A percentile compares a stretch with the other conserved stretches of the same genome.
Conservation (phyloP, 108 stramenopile species). For the Aurantiochytrium sp. region DNA sequence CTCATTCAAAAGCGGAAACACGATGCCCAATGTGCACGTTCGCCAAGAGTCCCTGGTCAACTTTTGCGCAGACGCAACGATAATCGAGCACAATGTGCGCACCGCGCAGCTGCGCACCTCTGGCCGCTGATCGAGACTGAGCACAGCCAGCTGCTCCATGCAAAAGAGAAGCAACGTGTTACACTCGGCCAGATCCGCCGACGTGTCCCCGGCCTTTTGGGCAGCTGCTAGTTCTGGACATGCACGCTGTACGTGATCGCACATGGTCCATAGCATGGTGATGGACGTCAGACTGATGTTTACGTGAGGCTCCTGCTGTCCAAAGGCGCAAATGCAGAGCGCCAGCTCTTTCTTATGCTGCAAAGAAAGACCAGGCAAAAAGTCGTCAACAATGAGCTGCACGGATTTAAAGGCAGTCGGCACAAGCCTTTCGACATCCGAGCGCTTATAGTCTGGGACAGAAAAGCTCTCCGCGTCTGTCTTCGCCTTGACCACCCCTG, state of each 20-base stretch:
- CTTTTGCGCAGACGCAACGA: neutral
- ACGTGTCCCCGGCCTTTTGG: neutral
- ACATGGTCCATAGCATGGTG: slow-evolving; percentile 3
- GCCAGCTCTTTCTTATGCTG: neutral
- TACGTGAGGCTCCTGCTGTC: neutral
- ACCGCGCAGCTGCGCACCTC: slow-evolving; percentile 18
- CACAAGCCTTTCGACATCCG: neutral
- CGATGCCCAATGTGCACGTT: neutral
- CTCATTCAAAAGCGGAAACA: neutral
- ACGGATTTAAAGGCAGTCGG: neutral
- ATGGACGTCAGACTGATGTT: slow-evolving; percentile 15
- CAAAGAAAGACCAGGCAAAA: neutral
- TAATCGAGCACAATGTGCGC: neutral
- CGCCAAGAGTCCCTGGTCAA: slow-evolving; percentile 15
- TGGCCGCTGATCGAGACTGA: neutral
- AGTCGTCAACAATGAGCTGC: slow-evolving; percentile 9
- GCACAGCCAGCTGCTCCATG: neutral
- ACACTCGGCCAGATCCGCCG: neutral
- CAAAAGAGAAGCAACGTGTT: neutral
- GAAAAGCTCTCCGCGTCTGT: neutral
- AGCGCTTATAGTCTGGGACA: neutral
- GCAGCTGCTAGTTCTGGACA: neutral
- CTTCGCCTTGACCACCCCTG: neutral
- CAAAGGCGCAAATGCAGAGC: neutral
- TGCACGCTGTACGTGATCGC: neutral